Evolutionary conservation across 768 basidiomycete species (phyloP).

Genomic region (Leccinum obscurum): DNA sequence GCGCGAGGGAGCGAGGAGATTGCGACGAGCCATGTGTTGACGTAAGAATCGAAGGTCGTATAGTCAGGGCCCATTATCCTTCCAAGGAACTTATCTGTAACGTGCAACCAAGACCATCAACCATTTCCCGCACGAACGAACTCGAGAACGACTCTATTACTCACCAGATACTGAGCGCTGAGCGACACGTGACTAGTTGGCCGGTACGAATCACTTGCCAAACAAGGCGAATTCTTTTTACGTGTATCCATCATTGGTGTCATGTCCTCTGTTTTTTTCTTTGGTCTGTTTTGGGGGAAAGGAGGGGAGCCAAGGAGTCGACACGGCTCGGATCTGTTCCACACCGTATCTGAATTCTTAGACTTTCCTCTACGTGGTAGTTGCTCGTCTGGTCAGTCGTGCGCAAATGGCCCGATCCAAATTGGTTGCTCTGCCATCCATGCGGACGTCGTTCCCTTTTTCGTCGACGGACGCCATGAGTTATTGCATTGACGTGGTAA

Average conservation of each 20-base stretch:
- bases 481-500: neutral
- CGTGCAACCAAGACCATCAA: no score
- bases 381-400: neutral
- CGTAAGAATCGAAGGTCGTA: no score
- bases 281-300: neutral
- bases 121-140: no score
- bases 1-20: no score
- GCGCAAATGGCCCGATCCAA: neutral
- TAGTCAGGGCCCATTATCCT: no score
- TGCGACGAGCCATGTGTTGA: no score
- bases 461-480: neutral
- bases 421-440: neutral
- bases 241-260: conserved; percentile 5
- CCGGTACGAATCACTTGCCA: neutral
- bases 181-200: no score
- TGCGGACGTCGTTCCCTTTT: neutral
- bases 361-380: neutral
- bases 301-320: neutral
- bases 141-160: no score
- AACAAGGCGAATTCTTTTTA: conserved; percentile 1
- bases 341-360: neutral
- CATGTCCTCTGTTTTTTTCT: neutral
- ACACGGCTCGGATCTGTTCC: conserved; percentile 7
- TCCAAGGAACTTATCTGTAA: no score
- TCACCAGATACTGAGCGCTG: no score